Percentiles rank a stretch among this genome's conserved stretches.
phyloP scores from a whole-genome alignment of 2,329 filamentous ascomycete species.

The Venturiaceae sp. region DNA sequence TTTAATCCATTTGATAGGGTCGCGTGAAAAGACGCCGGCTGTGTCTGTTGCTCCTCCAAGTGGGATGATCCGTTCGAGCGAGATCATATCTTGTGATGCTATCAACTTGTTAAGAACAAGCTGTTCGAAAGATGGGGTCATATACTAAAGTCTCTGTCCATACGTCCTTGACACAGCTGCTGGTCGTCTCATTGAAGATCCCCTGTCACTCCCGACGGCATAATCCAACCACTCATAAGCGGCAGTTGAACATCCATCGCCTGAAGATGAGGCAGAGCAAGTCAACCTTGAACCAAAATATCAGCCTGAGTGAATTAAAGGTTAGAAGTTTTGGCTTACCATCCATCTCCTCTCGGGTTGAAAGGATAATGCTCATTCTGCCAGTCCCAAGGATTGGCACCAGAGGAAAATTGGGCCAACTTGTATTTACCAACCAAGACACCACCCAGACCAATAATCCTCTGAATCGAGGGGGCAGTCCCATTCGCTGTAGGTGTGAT shows the following conservation, averaged over 20 bases:
- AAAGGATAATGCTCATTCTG: constrained; percentile 34
- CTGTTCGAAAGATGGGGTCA: constrained; percentile 25
- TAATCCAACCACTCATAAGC: constrained; percentile 41
- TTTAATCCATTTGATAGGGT: neutral
- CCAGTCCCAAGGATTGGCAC: constrained; percentile 39
- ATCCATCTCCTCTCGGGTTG: constrained; percentile 35
- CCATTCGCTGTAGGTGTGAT: constrained; percentile 36
- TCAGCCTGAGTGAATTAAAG: neutral
- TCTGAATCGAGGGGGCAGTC: constrained; percentile 43
- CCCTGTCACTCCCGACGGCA: constrained; percentile 39
- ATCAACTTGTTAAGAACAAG: neutral
- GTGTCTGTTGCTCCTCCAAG: constrained; percentile 38
- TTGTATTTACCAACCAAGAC: constrained; percentile 37
- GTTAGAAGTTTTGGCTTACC: too few species aligned
- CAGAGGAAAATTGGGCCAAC: constrained; percentile 35
- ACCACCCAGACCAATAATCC: constrained; percentile 51
- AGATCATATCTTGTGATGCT: neutral
- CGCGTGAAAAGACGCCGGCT: constrained; percentile 33
- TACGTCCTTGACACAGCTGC: constrained; percentile 39
- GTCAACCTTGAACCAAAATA: neutral
- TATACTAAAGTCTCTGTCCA: constrained; percentile 37
- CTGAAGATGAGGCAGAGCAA: constrained; percentile 36
- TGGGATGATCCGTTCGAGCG: constrained; percentile 39
- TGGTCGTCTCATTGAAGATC: constrained; percentile 40
- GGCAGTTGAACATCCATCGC: constrained; percentile 33